These are phyloP conservation scores for Penicillium expansum DNA, from an alignment of 2,329 filamentous ascomycete species.

Conservation along the genomic window DNA sequence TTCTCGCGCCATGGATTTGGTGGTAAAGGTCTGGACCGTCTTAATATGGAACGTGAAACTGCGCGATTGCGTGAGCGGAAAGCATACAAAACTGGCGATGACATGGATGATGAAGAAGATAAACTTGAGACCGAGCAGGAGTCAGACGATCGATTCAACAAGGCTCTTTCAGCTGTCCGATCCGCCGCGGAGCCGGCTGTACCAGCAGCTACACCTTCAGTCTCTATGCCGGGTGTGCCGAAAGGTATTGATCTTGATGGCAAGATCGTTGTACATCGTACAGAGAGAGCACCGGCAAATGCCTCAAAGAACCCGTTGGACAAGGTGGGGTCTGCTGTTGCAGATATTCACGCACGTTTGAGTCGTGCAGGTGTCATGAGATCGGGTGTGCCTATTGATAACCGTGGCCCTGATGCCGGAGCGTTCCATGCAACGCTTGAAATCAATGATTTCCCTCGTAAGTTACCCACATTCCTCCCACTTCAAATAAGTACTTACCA, in stretches of 20 bases:
- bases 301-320: slow-evolving; percentile 67
- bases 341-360: slow-evolving; percentile 84
- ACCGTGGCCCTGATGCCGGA: slow-evolving; percentile 95
- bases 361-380: slow-evolving; percentile 86
- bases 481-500: slow-evolving; percentile 8
- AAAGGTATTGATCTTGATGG: slow-evolving; percentile 62
- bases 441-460: slow-evolving; percentile 96
- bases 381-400: slow-evolving; percentile 92
- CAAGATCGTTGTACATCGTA: slow-evolving; percentile 71
- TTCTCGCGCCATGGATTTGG: slow-evolving; percentile 75
- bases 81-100: slow-evolving; percentile 84
- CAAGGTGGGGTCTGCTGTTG: slow-evolving; percentile 85
- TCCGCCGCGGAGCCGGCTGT: slow-evolving; percentile 53
- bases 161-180: slow-evolving; percentile 63
- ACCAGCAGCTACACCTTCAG: slow-evolving; percentile 21
- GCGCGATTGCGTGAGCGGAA: slow-evolving; percentile 83
- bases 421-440: slow-evolving; percentile 96
- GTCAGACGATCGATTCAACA: slow-evolving; percentile 47
- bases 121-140: slow-evolving; percentile 64
- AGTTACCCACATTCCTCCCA: slow-evolving; percentile 28
- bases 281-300: slow-evolving; percentile 55
- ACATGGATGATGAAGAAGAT: slow-evolving; percentile 69
- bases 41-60: slow-evolving; percentile 87
- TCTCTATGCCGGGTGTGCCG: slow-evolving; percentile 45
- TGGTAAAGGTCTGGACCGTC: slow-evolving; percentile 86